A percentile compares a stretch with the other conserved stretches of the same genome.
Conservation (phyloP, 139 green algal genomes). For the Trebouxia sp. region DNA sequence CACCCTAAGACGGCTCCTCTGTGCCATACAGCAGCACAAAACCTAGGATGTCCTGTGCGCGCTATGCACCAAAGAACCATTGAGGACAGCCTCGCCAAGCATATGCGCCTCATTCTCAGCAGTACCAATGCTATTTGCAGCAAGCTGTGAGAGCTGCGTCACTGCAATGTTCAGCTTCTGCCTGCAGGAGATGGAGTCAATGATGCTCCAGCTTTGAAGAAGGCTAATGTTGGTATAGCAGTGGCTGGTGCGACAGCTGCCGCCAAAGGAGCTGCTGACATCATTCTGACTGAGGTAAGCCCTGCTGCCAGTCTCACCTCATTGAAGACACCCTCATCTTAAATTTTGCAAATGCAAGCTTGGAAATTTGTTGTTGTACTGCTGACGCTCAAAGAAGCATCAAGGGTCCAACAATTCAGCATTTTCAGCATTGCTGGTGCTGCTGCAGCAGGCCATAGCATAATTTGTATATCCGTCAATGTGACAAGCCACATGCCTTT, state of each 20-base stretch:
- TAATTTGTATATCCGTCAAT: too few relatives aligned
- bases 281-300: constrained; percentile 63
- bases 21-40: too few relatives aligned
- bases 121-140: background rate
- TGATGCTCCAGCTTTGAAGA: constrained; percentile 83
- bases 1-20: too few relatives aligned
- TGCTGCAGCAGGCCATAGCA: too few relatives aligned
- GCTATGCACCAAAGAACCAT: too few relatives aligned
- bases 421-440: too few relatives aligned
- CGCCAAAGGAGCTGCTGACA: constrained; percentile 56
- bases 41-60: too few relatives aligned
- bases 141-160: too few relatives aligned
- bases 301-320: constrained; percentile 35
- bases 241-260: constrained; percentile 46
- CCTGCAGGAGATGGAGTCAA: constrained; percentile 76
- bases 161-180: too few relatives aligned
- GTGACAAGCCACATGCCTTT: too few relatives aligned
- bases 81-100: background rate
- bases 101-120: too few relatives aligned
- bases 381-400: background rate
- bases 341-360: background rate
- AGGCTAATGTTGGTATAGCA: constrained; percentile 73
- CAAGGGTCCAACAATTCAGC: too few relatives aligned
- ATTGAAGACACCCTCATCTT: background rate
- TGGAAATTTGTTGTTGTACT: constrained; percentile 11